A percentile compares a stretch with the other conserved stretches of the same genome.
These are phyloP conservation scores for Penicillium sp. DNA, from an alignment of 2,329 filamentous ascomycete species.

Conservation along the genomic window DNA sequence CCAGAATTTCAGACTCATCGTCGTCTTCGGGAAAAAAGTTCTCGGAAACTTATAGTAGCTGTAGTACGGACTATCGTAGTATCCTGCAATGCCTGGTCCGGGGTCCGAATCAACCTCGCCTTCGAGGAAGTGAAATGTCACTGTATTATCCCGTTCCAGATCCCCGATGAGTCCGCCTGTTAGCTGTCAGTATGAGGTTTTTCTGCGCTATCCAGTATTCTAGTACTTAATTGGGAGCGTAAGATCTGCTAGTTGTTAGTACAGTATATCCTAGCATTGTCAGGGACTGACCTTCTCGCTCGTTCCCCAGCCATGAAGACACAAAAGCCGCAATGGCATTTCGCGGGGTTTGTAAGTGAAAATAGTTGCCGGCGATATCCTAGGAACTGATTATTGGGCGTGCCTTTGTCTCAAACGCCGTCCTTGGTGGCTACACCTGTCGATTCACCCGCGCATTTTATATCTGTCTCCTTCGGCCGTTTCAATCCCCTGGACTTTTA, in stretches of 20 bases:
- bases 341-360: background rate
- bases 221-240: slow-evolving; percentile 26
- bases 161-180: slow-evolving; percentile 25
- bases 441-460: background rate
- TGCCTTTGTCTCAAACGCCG: background rate
- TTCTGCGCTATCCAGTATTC: slow-evolving; percentile 1
- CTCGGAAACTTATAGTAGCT: slow-evolving; percentile 31
- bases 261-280: background rate
- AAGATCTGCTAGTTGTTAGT: slow-evolving; percentile 21
- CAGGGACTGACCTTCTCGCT: slow-evolving; percentile 24
- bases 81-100: slow-evolving; percentile 27
- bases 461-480: background rate
- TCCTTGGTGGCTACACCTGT: background rate
- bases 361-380: background rate
- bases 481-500: background rate
- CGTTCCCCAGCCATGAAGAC: slow-evolving; percentile 34
- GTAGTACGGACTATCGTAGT: slow-evolving; percentile 31
- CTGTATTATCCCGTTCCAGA: slow-evolving; percentile 27
- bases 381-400: no score
- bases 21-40: slow-evolving; percentile 19
- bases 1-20: slow-evolving; percentile 20
- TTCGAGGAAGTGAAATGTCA: slow-evolving; percentile 29
- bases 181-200: background rate
- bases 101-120: slow-evolving; percentile 27
- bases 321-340: slow-evolving; percentile 30